Base-by-base conservation (phyloP, 2,329 filamentous ascomycete genomes). In the Ramularia endophylla region DNA sequence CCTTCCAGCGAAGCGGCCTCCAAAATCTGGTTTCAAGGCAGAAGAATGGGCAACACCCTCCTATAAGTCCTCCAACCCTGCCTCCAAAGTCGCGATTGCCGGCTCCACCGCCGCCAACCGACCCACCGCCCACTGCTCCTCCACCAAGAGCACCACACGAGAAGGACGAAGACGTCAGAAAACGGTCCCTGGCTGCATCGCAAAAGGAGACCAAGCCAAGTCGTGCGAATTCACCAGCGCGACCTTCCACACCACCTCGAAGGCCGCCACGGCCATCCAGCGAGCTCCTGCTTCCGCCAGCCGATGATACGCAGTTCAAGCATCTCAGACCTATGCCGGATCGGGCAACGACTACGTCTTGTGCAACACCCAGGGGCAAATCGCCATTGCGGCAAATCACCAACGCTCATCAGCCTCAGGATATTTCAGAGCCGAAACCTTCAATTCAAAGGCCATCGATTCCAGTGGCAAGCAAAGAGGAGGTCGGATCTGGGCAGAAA, bases 251-350 rank as follows among this genome's bases (percentile, higher is more conserved):
- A 32, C 50, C 54, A 22, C 54, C 54, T 3, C 51, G 46, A 31
- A 48, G 47, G 34, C 48, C 51, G 17, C 43, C 51, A 15, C 44
- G 52, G 17, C 47, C 54, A 18, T 35, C 50, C 5, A 48, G 45
- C 25, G 47, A 52, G 13, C 40, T 49, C 18, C 44, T 49, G 31
- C 27, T 50, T 6, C 3, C 36, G 48, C 5, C 32, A 40, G 20
- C 36, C 39, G 9, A 27, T n/a, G n/a, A n/a, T n/a, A n/a, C 31
- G n/a, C 19, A 34, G 4, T 31, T 11, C 29, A 41, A 18, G 7
- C 35, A n/a, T 31, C 36, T n/a, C 43, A 36, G 18, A 25, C 43
- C 18, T 20, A 40, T 20, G 40, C 38, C 25, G 33, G 27, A n/a
- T 22, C 30, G 30, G 12, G 25, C 29, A 37, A 20, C 35, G 37